phyloP scores from a whole-genome alignment of 2,329 filamentous ascomycete genomes.

The Nannizziopsis arthrosporioides region DNA sequence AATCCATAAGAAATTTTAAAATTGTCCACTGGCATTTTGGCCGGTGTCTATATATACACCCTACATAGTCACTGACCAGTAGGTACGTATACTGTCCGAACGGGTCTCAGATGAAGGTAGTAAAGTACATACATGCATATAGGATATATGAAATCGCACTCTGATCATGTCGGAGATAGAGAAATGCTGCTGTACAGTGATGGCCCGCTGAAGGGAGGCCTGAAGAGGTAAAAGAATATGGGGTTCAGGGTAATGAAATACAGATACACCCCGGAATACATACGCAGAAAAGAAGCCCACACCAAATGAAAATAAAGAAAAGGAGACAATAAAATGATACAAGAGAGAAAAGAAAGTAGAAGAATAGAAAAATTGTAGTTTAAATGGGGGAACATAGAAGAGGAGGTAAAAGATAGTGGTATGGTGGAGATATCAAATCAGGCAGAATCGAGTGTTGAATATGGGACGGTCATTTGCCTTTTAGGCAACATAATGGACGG shows the following conservation, averaged over 20 bases:
- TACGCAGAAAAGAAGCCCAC: slow-evolving; percentile 5
- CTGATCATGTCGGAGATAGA: background rate
- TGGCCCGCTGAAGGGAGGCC: background rate
- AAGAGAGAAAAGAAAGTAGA: background rate
- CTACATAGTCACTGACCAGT: too few relatives aligned
- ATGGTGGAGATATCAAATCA: too few relatives aligned
- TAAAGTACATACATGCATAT: background rate
- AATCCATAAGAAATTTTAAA: too few relatives aligned
- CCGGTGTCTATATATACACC: background rate
- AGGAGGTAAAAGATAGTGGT: background rate
- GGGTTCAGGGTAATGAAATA: background rate
- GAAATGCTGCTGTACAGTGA: slow-evolving; percentile 4
- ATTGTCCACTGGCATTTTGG: background rate
- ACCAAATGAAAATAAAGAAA: background rate
- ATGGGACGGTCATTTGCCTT: too few relatives aligned
- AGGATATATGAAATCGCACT: background rate
- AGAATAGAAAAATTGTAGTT: background rate
- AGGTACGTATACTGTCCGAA: too few relatives aligned
- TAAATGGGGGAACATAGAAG: background rate
- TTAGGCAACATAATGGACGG: slow-evolving; percentile 8
- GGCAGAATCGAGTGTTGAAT: too few relatives aligned
- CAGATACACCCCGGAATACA: slow-evolving; percentile 2
- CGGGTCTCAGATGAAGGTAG: background rate
- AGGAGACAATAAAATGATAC: background rate
- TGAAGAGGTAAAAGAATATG: background rate